Percentiles rank a stretch among this genome's conserved stretches.
These are phyloP conservation scores for Sutorius australiensis DNA, from an alignment of 768 basidiomycete genomes.

Conservation along the genomic window DNA sequence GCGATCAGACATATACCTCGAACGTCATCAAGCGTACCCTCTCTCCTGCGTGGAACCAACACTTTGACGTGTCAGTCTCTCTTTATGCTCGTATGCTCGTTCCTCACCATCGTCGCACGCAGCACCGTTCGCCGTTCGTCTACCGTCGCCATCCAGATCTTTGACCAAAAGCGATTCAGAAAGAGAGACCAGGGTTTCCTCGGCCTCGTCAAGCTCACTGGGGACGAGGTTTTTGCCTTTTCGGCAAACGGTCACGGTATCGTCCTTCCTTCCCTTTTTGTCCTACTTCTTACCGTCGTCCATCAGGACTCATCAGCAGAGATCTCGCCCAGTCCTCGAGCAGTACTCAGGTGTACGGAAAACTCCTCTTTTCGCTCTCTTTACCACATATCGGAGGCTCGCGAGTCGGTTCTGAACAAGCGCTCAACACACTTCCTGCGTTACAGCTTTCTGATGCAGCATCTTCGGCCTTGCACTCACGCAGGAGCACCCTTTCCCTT, in stretches of 20 bases:
- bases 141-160: constrained; percentile 78
- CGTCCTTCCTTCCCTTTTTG: not conserved
- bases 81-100: constrained; percentile 5
- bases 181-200: constrained; percentile 80
- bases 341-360: constrained; percentile 65
- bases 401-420: constrained; percentile 17
- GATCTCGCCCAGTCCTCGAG: constrained; percentile 42
- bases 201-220: constrained; percentile 54
- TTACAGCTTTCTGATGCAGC: constrained; percentile 14
- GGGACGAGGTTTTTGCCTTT: constrained; percentile 48
- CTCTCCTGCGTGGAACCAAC: constrained; percentile 79
- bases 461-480: constrained; percentile 12
- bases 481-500: constrained; percentile 24
- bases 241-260: constrained; percentile 47
- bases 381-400: constrained; percentile 32
- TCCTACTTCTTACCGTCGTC: constrained; percentile 1
- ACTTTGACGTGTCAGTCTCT: constrained; percentile 72
- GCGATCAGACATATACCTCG: constrained; percentile 77
- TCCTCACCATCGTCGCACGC: constrained; percentile 3
- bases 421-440: constrained; percentile 12
- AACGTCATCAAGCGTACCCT: constrained; percentile 64
- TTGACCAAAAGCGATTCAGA: constrained; percentile 87
- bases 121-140: constrained; percentile 74
- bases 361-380: constrained; percentile 65
- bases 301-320: constrained; percentile 61